Base-by-base conservation (phyloP, 2,329 filamentous ascomycete species). In the Pseudogymnoascus sp. region DNA sequence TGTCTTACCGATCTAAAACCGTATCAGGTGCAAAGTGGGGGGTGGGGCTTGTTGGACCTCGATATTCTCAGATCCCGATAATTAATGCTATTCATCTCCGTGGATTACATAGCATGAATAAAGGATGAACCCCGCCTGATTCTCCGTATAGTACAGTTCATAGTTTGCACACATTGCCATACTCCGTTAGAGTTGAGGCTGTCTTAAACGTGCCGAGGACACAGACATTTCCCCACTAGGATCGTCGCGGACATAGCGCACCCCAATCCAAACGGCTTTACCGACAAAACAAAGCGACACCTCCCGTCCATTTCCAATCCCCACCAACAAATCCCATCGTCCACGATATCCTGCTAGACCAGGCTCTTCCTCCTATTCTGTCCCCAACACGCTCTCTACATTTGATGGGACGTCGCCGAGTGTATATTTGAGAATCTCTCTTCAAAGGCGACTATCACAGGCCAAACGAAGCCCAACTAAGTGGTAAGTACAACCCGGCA, bases 201-300 rank as follows among this genome's bases (percentile, higher is more conserved):
- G 50, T 31, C 50, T 56, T 56, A 56, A 56, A 56, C 50, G 50
- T 56, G 50, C 50, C 50, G 50, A 56, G 50, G 50, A 56, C 50
- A 56, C 28, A 22, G 28, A 35, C 50, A 26, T 22, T 56, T 56
- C 50, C 50, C 50, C 50, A 56, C 50, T 56, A 56, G 50, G 50
- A 56, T 56, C 50, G 50, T 56, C 50, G 50, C 50, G 50, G 50
- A 56, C 50, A 56, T 56, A 56, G 28, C 50, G 50, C 26, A 56
- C 50, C 50, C 50, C 16, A 11, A 56, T 56, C 50, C 28, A 56
- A 56, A 56, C 50, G 28, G 50, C 28, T 22, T 56, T 56, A 56
- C 50, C 50, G 50, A 56, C 50, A 35, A 33, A 56, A 56, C 50
- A 56, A 56, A 56, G 50, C 28, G 50, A 56, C 50, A 56, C 22